These are phyloP conservation scores for Phytophthora pinifolia DNA, from an alignment of 352 stramenopile genomes.

Conservation along the genomic window DNA sequence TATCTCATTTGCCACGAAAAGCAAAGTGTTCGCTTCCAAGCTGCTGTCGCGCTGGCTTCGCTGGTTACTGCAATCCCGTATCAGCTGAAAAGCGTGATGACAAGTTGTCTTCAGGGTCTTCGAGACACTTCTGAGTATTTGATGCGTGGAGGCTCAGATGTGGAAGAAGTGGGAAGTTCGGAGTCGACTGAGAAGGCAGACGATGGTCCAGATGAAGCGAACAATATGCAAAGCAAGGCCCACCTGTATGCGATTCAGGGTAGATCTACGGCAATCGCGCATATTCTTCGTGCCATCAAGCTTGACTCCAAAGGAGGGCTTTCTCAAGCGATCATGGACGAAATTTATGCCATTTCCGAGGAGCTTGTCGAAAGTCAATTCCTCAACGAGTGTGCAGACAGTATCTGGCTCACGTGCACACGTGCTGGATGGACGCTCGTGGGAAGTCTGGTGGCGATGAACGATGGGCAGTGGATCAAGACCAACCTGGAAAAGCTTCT, in stretches of 20 bases:
- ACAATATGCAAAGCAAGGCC: conserved; percentile 56
- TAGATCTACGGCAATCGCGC: conserved; percentile 59
- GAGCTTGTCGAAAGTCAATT: conserved; percentile 82
- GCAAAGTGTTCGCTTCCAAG: conserved; percentile 74
- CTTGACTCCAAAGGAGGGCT: conserved; percentile 46
- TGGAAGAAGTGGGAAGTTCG: conserved; percentile 24
- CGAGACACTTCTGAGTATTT: conserved; percentile 42
- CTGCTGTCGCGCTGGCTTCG: conserved; percentile 59
- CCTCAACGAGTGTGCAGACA: conserved; percentile 69
- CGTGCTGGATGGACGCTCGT: conserved; percentile 82
- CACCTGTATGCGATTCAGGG: conserved; percentile 82
- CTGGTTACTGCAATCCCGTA: conserved; percentile 72
- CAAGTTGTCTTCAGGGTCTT: conserved; percentile 42
- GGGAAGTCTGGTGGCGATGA: conserved; percentile 64
- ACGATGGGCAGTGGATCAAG: conserved; percentile 64
- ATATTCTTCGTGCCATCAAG: conserved; percentile 59
- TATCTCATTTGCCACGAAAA: conserved; percentile 62
- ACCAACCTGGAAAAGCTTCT: conserved; percentile 56
- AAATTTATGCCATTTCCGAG: conserved; percentile 69
- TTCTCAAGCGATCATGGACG: conserved; percentile 53
- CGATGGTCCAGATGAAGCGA: conserved; percentile 33
- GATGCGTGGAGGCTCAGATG: conserved; percentile 35
- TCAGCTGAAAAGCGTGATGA: conserved; percentile 50
- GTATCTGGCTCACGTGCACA: conserved; percentile 87
- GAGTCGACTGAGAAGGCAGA: conserved; percentile 15